These are phyloP conservation scores for Saitozyma sp. DNA, from an alignment of 768 basidiomycete species.

Conservation along the genomic window DNA sequence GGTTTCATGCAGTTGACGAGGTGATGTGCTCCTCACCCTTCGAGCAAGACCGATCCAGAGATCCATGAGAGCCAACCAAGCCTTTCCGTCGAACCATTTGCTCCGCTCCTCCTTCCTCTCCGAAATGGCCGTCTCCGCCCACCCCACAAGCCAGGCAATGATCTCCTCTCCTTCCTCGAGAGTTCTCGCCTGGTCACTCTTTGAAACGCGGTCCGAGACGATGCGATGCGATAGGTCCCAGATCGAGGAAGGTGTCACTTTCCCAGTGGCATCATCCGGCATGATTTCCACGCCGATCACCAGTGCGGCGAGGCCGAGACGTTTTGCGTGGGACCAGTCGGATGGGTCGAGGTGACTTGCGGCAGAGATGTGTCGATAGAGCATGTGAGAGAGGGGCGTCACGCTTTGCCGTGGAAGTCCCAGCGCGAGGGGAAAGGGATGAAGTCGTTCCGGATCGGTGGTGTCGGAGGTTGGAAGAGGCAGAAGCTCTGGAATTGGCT, in stretches of 20 bases:
- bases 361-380: slow-evolving; percentile 7
- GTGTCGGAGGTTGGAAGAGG: neutral
- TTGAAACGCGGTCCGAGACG: neutral
- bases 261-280: neutral
- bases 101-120: slow-evolving; percentile 9
- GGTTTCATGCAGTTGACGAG: neutral
- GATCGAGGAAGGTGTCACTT: slow-evolving; percentile 11
- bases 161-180: neutral
- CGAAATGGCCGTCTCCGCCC: slow-evolving; percentile 18
- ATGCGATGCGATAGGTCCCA: slow-evolving; percentile 25
- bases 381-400: slow-evolving; percentile 3
- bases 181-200: neutral
- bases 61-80: slow-evolving; percentile 39
- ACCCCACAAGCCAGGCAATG: slow-evolving; percentile 19
- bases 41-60: slow-evolving; percentile 42
- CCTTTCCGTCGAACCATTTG: slow-evolving; percentile 32
- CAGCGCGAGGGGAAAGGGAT: slow-evolving; percentile 22
- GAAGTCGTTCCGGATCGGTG: neutral
- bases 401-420: slow-evolving; percentile 4
- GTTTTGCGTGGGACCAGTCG: slow-evolving; percentile 2
- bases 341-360: neutral
- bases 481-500: neutral
- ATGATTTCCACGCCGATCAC: neutral
- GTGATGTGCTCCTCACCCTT: slow-evolving; percentile 24
- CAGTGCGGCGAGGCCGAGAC: slow-evolving; percentile 1